Evolutionary conservation across 108 stramenopile genomes (phyloP).

Genomic region (Cyclostephanos tholiformis): DNA sequence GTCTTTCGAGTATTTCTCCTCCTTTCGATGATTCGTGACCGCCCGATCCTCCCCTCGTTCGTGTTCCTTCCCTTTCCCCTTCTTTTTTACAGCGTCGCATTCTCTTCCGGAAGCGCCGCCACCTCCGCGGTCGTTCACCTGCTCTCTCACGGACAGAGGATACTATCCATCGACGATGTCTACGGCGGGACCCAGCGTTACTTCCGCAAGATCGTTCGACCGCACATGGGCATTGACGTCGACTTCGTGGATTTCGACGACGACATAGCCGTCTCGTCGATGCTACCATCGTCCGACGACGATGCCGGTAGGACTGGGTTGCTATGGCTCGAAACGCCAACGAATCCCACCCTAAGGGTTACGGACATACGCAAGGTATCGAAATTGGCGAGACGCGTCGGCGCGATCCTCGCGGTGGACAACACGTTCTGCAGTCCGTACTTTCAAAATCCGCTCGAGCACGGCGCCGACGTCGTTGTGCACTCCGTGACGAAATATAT

Average conservation of each 20-base stretch:
- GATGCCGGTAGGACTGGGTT: conserved; percentile 55
- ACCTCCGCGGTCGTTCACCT: conserved; percentile 82
- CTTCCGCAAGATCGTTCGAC: conserved; percentile 64
- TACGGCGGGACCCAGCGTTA: conserved; percentile 87
- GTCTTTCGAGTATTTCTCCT: neutral
- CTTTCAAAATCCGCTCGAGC: conserved; percentile 86
- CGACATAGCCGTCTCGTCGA: conserved; percentile 19
- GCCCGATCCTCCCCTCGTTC: neutral
- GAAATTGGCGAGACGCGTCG: conserved; percentile 49
- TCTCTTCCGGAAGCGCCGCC: conserved; percentile 90
- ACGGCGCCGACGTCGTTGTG: conserved; percentile 79
- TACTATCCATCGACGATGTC: conserved; percentile 80
- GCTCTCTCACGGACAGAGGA: conserved; percentile 65
- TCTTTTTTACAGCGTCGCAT: conserved; percentile 69
- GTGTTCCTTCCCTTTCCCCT: neutral
- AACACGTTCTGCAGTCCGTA: conserved; percentile 93
- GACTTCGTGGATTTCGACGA: conserved; percentile 55
- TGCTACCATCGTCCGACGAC: conserved; percentile 24
- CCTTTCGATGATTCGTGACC: too few relatives aligned
- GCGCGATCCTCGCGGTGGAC: conserved; percentile 84
- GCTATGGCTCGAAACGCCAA: conserved; percentile 92
- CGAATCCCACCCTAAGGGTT: conserved; percentile 88
- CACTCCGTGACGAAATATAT: conserved; percentile 87
- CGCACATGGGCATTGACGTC: conserved; percentile 51
- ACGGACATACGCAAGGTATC: conserved; percentile 75